Percentiles rank a stretch among this genome's conserved stretches.
Evolutionary conservation across 2,329 filamentous ascomycete species (phyloP).

Genomic region (Colletotrichum aenigma): DNA sequence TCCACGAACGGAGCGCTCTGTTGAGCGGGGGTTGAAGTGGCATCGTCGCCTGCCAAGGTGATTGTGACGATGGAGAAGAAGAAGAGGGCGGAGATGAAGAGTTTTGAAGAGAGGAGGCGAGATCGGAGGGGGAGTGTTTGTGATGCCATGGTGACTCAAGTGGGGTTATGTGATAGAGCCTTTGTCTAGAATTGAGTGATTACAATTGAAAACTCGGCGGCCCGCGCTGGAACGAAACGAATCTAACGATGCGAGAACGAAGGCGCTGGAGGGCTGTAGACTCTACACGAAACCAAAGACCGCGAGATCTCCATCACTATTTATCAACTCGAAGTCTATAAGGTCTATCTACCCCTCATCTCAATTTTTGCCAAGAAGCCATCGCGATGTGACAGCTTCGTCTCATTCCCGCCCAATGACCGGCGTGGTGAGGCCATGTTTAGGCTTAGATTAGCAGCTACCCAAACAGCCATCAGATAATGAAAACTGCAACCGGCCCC

Average conservation of each 20-base stretch:
- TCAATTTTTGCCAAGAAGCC: background rate
- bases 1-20: conserved; percentile 32
- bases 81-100: background rate
- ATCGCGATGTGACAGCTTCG: background rate
- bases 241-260: background rate
- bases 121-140: background rate
- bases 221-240: background rate
- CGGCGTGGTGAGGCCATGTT: background rate
- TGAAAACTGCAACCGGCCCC: background rate
- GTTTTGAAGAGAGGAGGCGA: background rate
- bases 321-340: background rate
- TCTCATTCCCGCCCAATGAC: background rate
- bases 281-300: background rate
- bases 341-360: background rate
- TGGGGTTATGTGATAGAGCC: background rate
- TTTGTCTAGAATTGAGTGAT: background rate
- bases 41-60: background rate
- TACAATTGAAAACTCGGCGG: background rate
- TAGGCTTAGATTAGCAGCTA: background rate
- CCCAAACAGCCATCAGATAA: background rate
- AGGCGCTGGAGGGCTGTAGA: background rate
- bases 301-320: background rate
- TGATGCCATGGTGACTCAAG: background rate
- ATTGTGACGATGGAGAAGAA: background rate
- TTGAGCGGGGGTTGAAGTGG: conserved; percentile 16